Percentiles rank a stretch among this genome's conserved stretches.
Conservation (phyloP, 257 asterid genomes). For the Scutellaria galericulata region DNA sequence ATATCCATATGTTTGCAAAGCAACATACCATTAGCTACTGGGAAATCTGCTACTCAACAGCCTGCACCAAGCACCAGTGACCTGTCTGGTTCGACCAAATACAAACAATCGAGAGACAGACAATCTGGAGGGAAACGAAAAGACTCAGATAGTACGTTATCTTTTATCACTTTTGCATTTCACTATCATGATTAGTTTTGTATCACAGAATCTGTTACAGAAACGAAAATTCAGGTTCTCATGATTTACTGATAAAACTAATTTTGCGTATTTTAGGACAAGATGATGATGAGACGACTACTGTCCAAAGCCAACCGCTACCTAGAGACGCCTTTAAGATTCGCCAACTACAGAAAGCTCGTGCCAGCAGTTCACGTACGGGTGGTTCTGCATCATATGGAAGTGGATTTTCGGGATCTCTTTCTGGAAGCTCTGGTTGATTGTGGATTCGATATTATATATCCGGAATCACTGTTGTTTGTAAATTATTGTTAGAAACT, state of each 20-base stretch:
- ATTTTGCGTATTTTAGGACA: conserved; percentile 52
- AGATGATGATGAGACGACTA: conserved; percentile 71
- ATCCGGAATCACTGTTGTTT: neutral
- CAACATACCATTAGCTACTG: conserved; percentile 56
- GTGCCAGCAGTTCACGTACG: conserved; percentile 50
- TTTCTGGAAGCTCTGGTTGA: conserved; percentile 79
- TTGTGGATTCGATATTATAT: neutral
- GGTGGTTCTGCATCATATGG: conserved; percentile 78
- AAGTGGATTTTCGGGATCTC: conserved; percentile 90
- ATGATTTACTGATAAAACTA: neutral
- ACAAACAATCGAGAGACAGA: conserved; percentile 59
- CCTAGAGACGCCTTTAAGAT: conserved; percentile 89
- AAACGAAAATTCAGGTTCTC: too few species aligned
- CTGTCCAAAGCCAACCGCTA: conserved; percentile 78
- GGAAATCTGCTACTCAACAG: conserved; percentile 52
- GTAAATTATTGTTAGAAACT: conserved; percentile 29
- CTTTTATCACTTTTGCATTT: neutral
- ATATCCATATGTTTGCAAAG: conserved; percentile 91
- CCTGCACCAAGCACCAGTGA: conserved; percentile 70
- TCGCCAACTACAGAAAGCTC: conserved; percentile 83
- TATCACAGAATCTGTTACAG: neutral
- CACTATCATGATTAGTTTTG: neutral
- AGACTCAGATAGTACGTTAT: conserved; percentile 60
- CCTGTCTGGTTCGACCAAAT: conserved; percentile 62
- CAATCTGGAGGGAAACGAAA: conserved; percentile 79